These are phyloP conservation scores for Cyclotella baltica DNA, from an alignment of 108 stramenopile genomes.

Conservation along the genomic window DNA sequence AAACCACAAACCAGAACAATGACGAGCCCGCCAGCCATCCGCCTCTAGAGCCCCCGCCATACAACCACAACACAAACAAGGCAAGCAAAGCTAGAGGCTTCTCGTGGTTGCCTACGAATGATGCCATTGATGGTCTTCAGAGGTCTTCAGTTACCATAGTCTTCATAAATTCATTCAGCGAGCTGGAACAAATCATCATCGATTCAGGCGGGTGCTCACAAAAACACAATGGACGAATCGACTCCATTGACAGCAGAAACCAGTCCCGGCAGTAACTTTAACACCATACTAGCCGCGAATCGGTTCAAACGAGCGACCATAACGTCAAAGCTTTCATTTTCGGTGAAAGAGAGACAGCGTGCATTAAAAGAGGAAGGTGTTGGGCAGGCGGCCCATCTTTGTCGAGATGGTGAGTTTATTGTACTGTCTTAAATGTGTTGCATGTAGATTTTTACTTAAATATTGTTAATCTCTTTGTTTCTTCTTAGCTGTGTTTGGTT, in stretches of 20 bases:
- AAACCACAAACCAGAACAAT: no score
- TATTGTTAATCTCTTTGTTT: not conserved
- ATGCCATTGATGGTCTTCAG: no score
- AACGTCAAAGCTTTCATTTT: not conserved
- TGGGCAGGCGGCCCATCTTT: conserved; percentile 67
- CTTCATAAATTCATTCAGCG: no score
- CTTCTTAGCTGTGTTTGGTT: conserved; percentile 62
- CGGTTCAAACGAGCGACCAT: not conserved
- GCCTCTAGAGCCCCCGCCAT: no score
- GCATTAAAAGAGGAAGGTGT: conserved; percentile 38
- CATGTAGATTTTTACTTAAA: no score
- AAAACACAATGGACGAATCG: conserved; percentile 9
- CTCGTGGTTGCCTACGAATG: no score
- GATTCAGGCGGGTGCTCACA: no score
- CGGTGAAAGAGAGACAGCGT: conserved; percentile 4
- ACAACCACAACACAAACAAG: no score
- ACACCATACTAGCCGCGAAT: not conserved
- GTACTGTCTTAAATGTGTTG: not conserved
- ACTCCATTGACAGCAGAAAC: not conserved
- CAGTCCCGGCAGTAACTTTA: not conserved
- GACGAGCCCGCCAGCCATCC: no score
- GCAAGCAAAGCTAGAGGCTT: no score
- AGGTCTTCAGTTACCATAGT: no score
- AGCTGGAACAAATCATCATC: no score
- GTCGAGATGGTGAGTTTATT: conserved; percentile 33